Evolutionary conservation across 805 yeast genomes (phyloP), one percentile per base, ranked within the genome.

Genomic region (Metschnikowia corniflorae): DNA sequence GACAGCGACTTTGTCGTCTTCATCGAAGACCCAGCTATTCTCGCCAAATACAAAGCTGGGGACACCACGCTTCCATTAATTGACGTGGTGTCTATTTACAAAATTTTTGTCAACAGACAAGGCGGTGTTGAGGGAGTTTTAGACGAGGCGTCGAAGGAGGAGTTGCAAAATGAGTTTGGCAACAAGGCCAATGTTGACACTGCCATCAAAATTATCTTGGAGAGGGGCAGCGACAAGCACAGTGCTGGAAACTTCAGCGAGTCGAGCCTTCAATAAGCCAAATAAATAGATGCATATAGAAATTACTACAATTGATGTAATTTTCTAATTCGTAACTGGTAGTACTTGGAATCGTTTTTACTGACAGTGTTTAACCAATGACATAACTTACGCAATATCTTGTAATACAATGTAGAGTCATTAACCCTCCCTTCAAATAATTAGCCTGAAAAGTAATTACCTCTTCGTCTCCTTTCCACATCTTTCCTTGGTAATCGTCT

Each of bases 111-210:
- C 16, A 74, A 77, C 38, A 71, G 71, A 42, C 68, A 66, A 16
- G 82, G 85, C 30, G 95, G 95, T 21, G 63, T 78, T 3, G 84
- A 77, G 49, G 95, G 95, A 39, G 70, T 72, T 7, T 55, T 83
- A 17, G 85, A 81, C 34, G 80, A 76, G 50, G 95, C 91, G 2
- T 81, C 91, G 6, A 73, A 76, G 38, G 63, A 68, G 14, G 83
- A 80, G 42, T 55, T 86, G 26, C 71, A 70, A 33, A 73, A 73
- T 44, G 93, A 86, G 52, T 86, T 87, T 47, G 91, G 88, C 19
- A 27, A 24, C 15, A 65, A 73, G 17, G 62, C 70, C 32, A 65
- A 63, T 26, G 51, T 58, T 3, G 86, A 81, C 36, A 80, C 75
- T 18, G 70, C 75, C n/a, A 71, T 86, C 38, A 71, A 72, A 37